Conservation (phyloP, 192 early-diverging fungal species). For the Entomortierella lignicola region DNA sequence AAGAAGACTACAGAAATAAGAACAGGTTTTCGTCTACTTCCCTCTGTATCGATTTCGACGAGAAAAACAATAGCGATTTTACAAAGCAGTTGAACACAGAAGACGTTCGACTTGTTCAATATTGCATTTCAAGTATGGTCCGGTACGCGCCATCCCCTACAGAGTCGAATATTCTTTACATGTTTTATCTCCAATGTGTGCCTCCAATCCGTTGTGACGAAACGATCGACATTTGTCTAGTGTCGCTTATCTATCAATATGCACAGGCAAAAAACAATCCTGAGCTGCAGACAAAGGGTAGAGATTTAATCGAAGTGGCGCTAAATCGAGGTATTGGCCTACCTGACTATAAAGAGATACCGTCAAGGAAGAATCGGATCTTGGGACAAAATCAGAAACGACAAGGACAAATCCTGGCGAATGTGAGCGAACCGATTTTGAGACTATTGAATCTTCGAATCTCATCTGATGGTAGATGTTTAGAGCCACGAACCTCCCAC, state of each 20-base stretch:
- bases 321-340: conserved; percentile 30
- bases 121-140: conserved; percentile 18
- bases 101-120: conserved; percentile 3
- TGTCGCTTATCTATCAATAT: conserved; percentile 46
- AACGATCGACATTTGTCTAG: conserved; percentile 33
- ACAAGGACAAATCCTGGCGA: conserved; percentile 5
- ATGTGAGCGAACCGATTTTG: conserved; percentile 30
- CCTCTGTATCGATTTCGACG: neutral
- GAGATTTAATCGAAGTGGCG: conserved; percentile 41
- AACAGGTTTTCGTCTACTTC: no score
- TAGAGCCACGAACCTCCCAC: no score
- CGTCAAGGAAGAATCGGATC: neutral
- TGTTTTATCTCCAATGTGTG: conserved; percentile 35
- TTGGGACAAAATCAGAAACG: neutral
- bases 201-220: conserved; percentile 23
- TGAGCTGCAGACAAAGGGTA: conserved; percentile 1
- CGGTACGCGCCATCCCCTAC: conserved; percentile 31
- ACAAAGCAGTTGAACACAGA: neutral
- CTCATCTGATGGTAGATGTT: conserved; percentile 11
- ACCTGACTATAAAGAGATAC: conserved; percentile 9
- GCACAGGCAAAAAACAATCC: neutral
- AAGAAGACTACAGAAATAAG: neutral
- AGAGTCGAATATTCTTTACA: conserved; percentile 30
- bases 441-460: conserved; percentile 6
- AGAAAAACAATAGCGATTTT: neutral